Conservation (phyloP, 2,329 filamentous ascomycete species). For the Dactylellina drechsleri region DNA sequence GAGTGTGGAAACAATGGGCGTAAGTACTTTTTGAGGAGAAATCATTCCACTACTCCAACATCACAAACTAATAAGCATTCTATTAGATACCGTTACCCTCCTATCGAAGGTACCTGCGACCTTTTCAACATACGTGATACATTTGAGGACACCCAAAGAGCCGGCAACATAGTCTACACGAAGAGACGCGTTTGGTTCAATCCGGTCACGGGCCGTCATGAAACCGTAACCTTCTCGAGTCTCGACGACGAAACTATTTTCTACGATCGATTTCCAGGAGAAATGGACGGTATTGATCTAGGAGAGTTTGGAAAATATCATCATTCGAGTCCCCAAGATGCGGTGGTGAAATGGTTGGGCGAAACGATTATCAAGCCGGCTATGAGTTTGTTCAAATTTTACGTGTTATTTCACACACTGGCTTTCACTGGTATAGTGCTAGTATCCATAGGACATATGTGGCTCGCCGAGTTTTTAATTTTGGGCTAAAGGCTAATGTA, state of each 20-base stretch:
- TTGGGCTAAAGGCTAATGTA: neutral
- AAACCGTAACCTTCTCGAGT: conserved; percentile 26
- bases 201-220: conserved; percentile 10
- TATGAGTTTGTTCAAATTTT: conserved; percentile 27
- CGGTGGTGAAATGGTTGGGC: conserved; percentile 26
- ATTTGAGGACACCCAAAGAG: conserved; percentile 3
- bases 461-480: conserved; percentile 23
- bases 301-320: conserved; percentile 42
- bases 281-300: conserved; percentile 35
- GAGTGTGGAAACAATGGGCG: conserved; percentile 35
- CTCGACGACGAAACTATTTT: conserved; percentile 19
- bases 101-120: conserved; percentile 14
- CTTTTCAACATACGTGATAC: conserved; percentile 25
- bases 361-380: conserved; percentile 32
- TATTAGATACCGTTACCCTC: conserved; percentile 28
- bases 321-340: conserved; percentile 18
- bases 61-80: neutral
- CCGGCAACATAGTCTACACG: conserved; percentile 1
- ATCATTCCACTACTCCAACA: neutral
- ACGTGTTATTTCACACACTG: neutral
- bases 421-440: conserved; percentile 11
- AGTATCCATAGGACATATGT: conserved; percentile 32
- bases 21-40: conserved; percentile 7
- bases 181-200: conserved; percentile 39
- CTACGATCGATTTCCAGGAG: conserved; percentile 29